phyloP scores from a whole-genome alignment of 108 stramenopile species.

The Skeletonema grethae region DNA sequence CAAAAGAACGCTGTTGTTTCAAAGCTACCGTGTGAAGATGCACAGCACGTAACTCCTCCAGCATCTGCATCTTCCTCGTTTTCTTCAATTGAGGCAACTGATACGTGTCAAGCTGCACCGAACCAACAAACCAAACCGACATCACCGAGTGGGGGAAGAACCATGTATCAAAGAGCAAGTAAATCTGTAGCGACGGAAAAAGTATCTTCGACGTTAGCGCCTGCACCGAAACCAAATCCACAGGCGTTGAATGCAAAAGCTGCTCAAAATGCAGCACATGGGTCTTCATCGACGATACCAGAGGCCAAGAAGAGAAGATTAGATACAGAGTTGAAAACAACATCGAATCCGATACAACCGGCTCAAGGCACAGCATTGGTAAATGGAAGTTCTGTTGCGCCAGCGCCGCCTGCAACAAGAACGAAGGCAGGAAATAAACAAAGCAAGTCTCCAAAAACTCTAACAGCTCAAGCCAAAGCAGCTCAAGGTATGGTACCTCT shows the following conservation, averaged over 20 bases:
- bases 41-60: slow-evolving; percentile 19
- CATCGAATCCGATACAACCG: neutral
- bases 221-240: slow-evolving; percentile 6
- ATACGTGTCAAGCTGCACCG: neutral
- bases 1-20: slow-evolving; percentile 1
- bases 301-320: neutral
- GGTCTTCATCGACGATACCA: neutral
- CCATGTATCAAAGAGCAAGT: slow-evolving; percentile 38
- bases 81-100: slow-evolving; percentile 17
- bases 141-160: slow-evolving; percentile 10
- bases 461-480: neutral
- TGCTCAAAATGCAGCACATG: slow-evolving; percentile 1
- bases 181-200: slow-evolving; percentile 22
- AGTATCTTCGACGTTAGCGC: slow-evolving; percentile 2
- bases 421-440: slow-evolving; percentile 4
- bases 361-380: slow-evolving; percentile 5
- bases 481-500: slow-evolving; percentile 8
- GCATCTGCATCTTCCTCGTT: slow-evolving; percentile 25
- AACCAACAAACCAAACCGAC: neutral
- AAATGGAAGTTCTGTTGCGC: slow-evolving; percentile 1
- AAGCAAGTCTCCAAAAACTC: slow-evolving; percentile 21
- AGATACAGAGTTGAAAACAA: slow-evolving; percentile 3
- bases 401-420: slow-evolving; percentile 10
- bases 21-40: slow-evolving; percentile 7
- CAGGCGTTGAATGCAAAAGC: neutral